phyloP scores from a whole-genome alignment of 1,139 yeast genomes.

The Magnusiomyces sp. region DNA sequence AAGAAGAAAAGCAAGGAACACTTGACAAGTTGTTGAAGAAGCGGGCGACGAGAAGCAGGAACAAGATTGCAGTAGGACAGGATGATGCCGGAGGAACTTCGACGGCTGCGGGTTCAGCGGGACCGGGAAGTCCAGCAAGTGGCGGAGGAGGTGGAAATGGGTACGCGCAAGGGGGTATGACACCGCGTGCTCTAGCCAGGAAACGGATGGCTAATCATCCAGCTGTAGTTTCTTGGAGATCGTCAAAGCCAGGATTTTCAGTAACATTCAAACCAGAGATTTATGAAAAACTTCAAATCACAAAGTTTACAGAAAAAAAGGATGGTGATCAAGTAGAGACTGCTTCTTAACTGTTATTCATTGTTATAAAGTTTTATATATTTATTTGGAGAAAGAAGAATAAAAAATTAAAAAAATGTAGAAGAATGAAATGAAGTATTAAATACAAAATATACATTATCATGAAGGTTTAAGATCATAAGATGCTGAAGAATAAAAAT shows the following conservation, averaged over 20 bases:
- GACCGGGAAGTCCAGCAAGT: slow-evolving; percentile 1
- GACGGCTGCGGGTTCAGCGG: background rate
- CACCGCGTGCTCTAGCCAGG: background rate
- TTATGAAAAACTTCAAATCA: too few relatives aligned
- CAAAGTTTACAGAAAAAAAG: too few relatives aligned
- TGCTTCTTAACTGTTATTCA: too few relatives aligned
- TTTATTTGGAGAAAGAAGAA: background rate
- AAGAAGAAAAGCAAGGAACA: slow-evolving; percentile 89
- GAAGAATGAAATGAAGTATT: too few relatives aligned
- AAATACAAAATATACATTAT: too few relatives aligned
- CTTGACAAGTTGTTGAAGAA: slow-evolving; percentile 76
- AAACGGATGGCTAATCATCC: background rate
- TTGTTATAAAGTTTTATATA: background rate
- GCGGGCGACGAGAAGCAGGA: slow-evolving; percentile 48
- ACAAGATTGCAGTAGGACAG: slow-evolving; percentile 14
- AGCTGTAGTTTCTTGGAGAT: slow-evolving; percentile 3
- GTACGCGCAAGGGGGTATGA: background rate
- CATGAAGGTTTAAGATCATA: background rate
- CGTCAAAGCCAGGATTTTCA: background rate
- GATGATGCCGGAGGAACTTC: background rate
- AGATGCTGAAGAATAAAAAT: background rate
- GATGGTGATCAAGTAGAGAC: too few relatives aligned
- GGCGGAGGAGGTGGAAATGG: background rate
- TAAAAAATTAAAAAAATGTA: too few relatives aligned
- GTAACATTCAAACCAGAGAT: slow-evolving; percentile 1